Percentiles rank a stretch among this genome's conserved stretches.
phyloP scores from a whole-genome alignment of 495 filamentous ascomycete genomes.

The Cladorrhinum samala region DNA sequence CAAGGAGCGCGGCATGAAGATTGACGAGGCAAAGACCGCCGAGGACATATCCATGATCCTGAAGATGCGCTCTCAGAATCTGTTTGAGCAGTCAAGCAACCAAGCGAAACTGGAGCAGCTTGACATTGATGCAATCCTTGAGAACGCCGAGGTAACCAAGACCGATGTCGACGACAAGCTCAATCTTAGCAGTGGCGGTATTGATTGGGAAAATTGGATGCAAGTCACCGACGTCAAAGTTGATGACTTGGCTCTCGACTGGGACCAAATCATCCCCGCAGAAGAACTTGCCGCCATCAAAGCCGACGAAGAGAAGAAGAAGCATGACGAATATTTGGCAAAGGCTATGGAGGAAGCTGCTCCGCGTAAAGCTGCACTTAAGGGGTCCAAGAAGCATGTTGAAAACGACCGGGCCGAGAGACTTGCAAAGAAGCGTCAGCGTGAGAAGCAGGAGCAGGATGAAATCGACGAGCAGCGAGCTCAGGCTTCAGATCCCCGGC shows the following conservation, averaged over 20 bases:
- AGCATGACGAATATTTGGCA: conserved; percentile 75
- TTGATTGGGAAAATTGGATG: conserved; percentile 93
- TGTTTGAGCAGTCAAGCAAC: conserved; percentile 95
- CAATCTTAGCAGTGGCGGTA: conserved; percentile 60
- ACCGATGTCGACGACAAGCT: conserved; percentile 71
- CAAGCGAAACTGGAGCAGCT: conserved; percentile 94
- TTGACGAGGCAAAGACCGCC: conserved; percentile 72
- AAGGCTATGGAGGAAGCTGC: conserved; percentile 78
- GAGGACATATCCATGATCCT: conserved; percentile 91
- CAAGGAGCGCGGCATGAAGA: conserved; percentile 47
- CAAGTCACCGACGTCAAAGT: conserved; percentile 93
- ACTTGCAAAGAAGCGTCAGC: conserved; percentile 84
- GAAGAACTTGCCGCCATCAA: conserved; percentile 84
- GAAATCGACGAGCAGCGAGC: conserved; percentile 55
- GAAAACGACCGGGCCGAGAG: conserved; percentile 75
- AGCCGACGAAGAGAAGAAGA: conserved; percentile 76
- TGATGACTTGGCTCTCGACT: conserved; percentile 69
- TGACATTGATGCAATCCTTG: conserved; percentile 96
- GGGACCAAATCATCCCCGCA: conserved; percentile 97
- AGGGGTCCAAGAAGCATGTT: conserved; percentile 52
- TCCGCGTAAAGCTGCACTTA: conserved; percentile 65
- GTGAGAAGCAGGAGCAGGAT: conserved; percentile 60
- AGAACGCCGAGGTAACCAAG: conserved; percentile 91
- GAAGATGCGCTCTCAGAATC: conserved; percentile 87
- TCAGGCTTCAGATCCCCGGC: conserved; percentile 66